Base-by-base conservation (phyloP, 345 rosid genomes). In the Turritis glabra region DNA sequence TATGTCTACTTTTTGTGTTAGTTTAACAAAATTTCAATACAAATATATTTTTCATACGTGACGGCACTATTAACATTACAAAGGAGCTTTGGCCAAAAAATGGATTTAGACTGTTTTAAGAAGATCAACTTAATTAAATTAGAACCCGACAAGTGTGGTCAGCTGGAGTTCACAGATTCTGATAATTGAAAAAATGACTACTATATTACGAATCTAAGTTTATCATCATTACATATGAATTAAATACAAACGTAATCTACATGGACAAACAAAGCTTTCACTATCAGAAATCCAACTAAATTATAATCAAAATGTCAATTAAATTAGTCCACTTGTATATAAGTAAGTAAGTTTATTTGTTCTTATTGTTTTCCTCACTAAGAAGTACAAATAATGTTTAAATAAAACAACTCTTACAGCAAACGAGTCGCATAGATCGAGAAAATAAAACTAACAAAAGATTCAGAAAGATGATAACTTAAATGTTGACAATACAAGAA, bases 361-460 rank as follows among this genome's bases (percentile, higher is more conserved):
- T 2, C 47, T 73, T n/a, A 73, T n/a, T 32, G 33, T 43, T 69
- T 64, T 64, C 37, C 69, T 11, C 18, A 48, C 29, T 37, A 10
- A 1, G 19, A 15, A 67, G 67, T 58, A 74, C 78, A 47, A 13
- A 56, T 17, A 30, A 15, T 5, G 38, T 55, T 55, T 33, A 18
- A 56, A 73, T 9, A 37, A 27, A n/a, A 33, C 3, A 26, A 75
- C 26, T 40, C 74, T 68, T 75, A 59, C 79, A 68, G 29, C 68
- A 29, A 68, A 75, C 74, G 40, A 67, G 79, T 68, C 69, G 29
- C 74, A 68, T 51, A 68, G 63, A 75, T 68, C 79, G 62, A 75
- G 56, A 40, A 64, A 67, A 23, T 13, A 37, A 65, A 38, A 52
- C 3, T 62, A 29, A 6, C 10, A 41, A n/a, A 33, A 63, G 8